phyloP scores from a whole-genome alignment of 2,329 filamentous ascomycete genomes.

The Fusarium sulawesiense region DNA sequence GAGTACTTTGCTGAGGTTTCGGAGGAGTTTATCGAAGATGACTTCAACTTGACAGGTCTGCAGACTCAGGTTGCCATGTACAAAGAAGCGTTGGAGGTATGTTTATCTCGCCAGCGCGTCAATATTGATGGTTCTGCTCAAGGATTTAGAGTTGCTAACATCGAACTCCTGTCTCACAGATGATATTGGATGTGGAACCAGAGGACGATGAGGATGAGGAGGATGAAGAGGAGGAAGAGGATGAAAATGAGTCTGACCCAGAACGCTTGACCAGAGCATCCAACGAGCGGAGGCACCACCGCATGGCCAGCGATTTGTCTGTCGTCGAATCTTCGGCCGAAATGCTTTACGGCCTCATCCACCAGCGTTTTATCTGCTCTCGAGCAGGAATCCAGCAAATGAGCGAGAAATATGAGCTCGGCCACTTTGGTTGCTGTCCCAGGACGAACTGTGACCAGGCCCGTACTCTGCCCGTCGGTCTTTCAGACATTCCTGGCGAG shows the following conservation, averaged over 20 bases:
- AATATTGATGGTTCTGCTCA: background rate
- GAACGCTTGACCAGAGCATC: constrained; percentile 61
- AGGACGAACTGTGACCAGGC: constrained; percentile 91
- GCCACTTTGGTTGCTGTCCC: constrained; percentile 96
- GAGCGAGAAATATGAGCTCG: constrained; percentile 98
- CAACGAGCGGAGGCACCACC: constrained; percentile 79
- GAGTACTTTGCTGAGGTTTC: constrained; percentile 99
- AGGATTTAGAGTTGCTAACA: constrained; percentile 14
- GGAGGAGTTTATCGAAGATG: constrained; percentile 99
- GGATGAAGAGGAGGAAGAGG: constrained; percentile 81
- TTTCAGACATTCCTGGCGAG: constrained; percentile 93
- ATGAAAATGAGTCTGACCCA: constrained; percentile 76
- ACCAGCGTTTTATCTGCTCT: constrained; percentile 98
- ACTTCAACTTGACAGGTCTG: constrained; percentile 97
- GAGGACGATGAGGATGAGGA: constrained; percentile 93
- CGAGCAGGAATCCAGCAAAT: constrained; percentile 97
- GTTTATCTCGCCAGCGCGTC: constrained; percentile 21
- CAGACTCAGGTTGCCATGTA: constrained; percentile 98
- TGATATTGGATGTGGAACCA: constrained; percentile 98
- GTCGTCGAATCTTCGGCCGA: constrained; percentile 98
- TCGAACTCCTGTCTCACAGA: constrained; percentile 59
- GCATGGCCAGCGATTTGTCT: constrained; percentile 91
- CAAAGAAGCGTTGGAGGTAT: constrained; percentile 92
- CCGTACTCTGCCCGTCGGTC: constrained; percentile 90
- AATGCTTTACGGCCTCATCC: constrained; percentile 96